Base-by-base conservation (phyloP, 805 yeast species). In the Saccharomycopsis guyanensis region DNA sequence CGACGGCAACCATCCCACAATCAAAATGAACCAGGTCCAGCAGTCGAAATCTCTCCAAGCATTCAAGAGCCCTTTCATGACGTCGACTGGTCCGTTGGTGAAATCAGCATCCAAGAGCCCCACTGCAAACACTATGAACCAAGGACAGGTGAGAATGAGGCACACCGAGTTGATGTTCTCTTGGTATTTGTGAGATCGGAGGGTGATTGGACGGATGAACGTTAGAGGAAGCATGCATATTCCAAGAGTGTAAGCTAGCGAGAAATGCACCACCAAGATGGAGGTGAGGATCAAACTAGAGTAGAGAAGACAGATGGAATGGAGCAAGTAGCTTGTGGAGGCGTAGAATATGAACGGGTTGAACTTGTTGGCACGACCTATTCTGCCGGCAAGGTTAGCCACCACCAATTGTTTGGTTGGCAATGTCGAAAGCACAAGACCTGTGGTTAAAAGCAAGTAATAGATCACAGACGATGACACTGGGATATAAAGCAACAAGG, bases 11-110 rank as follows among this genome's bases (percentile, higher is more conserved):
- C 96, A 88, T 0, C 87, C 85, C 36, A 81, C 65, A 35, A 78
- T 68, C 1, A 88, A 59, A 20, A 85, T 73, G 47, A 76, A 72
- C 89, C 95, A 87, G 0, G 95, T 84, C 91, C 95, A 87, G 49
- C 84, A 80, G 46, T 82, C 83, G 47, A 85, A 64, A 33, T 79
- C 75, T 22, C 67, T 58, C 82, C 89, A 86, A 2, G 86, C 77
- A 23, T 74, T 68, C 8, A 80, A 59, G 13, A 88, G 65, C 0
- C 78, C 77, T 18, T 62, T 58, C 44, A 81, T 67, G 3, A 80
- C 56, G 7, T 66, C 36, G 10, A 34, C 19, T 15, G 50, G 50
- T 16, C 40, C 42, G 55, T 55, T 4, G 16, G 16, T 23, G 29
- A 49, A 52, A 29, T 45, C 47, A 6, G 27, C 47, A 20, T 55